Evolutionary conservation across 805 yeast genomes (phyloP).

Genomic region (Saturnispora sekii): DNA sequence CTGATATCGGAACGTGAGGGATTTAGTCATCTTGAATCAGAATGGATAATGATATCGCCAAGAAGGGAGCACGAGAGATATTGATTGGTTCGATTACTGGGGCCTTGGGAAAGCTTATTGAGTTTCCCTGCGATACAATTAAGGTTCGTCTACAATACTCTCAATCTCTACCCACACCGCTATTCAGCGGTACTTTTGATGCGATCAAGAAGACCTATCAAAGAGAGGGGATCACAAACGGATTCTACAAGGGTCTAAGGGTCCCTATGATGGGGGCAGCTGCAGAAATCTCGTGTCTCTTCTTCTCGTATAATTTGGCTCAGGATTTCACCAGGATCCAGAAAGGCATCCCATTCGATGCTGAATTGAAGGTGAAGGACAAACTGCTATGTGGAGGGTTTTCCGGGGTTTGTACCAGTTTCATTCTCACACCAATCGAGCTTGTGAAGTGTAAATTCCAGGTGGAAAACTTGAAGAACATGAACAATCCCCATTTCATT

Average conservation of each 20-base stretch:
- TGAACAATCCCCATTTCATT: constrained; percentile 11
- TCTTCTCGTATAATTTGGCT: constrained; percentile 50
- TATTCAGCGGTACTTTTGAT: constrained; percentile 51
- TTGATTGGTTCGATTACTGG: constrained; percentile 58
- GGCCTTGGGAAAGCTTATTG: constrained; percentile 72
- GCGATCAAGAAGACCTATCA: constrained; percentile 53
- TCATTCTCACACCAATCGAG: constrained; percentile 86
- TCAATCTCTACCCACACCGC: constrained; percentile 45
- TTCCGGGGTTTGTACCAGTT: constrained; percentile 76
- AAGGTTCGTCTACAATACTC: constrained; percentile 75
- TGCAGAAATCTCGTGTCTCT: constrained; percentile 76
- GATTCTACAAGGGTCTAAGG: constrained; percentile 70
- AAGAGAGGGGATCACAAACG: constrained; percentile 59
- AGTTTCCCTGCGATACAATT: constrained; percentile 88
- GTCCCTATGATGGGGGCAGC: constrained; percentile 88
- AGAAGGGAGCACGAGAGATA: constrained; percentile 31
- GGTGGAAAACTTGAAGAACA: constrained; percentile 39
- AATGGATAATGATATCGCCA: constrained; percentile 12
- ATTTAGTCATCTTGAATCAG: background rate
- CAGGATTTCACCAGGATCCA: constrained; percentile 28
- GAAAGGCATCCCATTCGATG: constrained; percentile 13
- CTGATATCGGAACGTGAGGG: too few relatives aligned
- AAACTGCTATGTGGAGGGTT: constrained; percentile 63
- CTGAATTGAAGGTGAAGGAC: constrained; percentile 18
- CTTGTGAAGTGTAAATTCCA: constrained; percentile 82